These are phyloP conservation scores for Taxawa tesnikishii DNA, from an alignment of 2,329 filamentous ascomycete species.

Conservation along the genomic window DNA sequence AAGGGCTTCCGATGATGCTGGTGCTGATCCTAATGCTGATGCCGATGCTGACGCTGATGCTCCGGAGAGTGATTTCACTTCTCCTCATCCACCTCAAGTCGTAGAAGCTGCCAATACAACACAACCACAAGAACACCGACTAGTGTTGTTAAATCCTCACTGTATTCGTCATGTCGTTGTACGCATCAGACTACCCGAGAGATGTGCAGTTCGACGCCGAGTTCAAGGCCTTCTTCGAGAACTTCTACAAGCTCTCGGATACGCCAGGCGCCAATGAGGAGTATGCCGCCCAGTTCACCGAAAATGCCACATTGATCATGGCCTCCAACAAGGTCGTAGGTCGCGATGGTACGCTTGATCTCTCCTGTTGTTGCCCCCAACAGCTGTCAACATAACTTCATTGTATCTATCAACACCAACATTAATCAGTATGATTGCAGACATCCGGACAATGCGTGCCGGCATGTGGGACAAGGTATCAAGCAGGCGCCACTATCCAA, in stretches of 20 bases:
- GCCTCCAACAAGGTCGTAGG: constrained; percentile 34
- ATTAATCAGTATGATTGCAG: constrained; percentile 18
- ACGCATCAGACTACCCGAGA: constrained; percentile 5
- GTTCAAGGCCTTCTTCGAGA: constrained; percentile 31
- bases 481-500: constrained; percentile 31
- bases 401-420: not conserved
- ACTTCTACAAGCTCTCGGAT: constrained; percentile 35
- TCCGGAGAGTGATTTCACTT: too few species aligned
- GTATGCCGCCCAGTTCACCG: constrained; percentile 36
- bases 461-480: constrained; percentile 41
- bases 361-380: not conserved
- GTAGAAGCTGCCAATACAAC: too few species aligned
- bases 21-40: too few species aligned
- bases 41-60: too few species aligned
- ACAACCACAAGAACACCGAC: too few species aligned
- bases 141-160: too few species aligned
- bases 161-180: constrained; percentile 5
- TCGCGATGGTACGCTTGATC: constrained; percentile 24
- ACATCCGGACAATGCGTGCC: constrained; percentile 39
- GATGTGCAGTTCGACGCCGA: constrained; percentile 17
- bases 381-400: not conserved
- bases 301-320: constrained; percentile 40
- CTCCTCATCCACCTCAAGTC: too few species aligned
- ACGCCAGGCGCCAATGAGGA: constrained; percentile 34
- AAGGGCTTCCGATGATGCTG: too few species aligned